Evolutionary conservation across 225 moss, liverwort and hornwort genomes (phyloP).

Genomic region (Polytrichum commune): DNA sequence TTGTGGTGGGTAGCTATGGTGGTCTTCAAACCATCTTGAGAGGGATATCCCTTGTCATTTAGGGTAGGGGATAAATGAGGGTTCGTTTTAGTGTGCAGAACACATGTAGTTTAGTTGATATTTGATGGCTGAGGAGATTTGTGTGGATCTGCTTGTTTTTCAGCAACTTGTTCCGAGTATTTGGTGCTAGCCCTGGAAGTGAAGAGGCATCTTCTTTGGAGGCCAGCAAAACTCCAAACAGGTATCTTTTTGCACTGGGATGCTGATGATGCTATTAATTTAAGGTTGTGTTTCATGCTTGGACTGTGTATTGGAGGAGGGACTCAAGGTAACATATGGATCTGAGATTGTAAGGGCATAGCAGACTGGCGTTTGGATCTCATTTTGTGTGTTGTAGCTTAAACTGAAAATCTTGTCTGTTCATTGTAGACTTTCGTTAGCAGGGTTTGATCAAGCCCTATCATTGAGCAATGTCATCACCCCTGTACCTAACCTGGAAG

Average conservation of each 20-base stretch:
- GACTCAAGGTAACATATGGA: background rate
- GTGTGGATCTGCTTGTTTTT: slow-evolving; percentile 4
- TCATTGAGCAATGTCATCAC: no score
- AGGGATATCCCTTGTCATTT: background rate
- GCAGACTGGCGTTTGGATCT: no score
- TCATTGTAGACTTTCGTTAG: background rate
- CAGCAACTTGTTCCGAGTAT: slow-evolving; percentile 99
- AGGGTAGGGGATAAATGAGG: background rate
- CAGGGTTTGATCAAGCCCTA: no score
- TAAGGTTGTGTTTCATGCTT: slow-evolving; percentile 10
- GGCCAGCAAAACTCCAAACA: slow-evolving; percentile 98
- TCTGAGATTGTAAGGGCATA: background rate
- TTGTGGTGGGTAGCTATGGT: background rate
- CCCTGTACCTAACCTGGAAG: background rate
- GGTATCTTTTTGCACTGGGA: slow-evolving; percentile 32
- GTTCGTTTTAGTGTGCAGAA: background rate
- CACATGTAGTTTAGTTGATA: background rate
- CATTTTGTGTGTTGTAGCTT: background rate
- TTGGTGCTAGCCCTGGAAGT: slow-evolving; percentile 87
- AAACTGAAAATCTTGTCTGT: background rate
- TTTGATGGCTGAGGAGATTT: background rate
- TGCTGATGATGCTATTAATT: background rate
- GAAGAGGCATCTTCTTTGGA: slow-evolving; percentile 89
- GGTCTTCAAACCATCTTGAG: background rate
- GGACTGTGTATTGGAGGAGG: background rate